These are phyloP conservation scores for Brassica juncea DNA, from an alignment of 345 rosid species.

Conservation along the genomic window DNA sequence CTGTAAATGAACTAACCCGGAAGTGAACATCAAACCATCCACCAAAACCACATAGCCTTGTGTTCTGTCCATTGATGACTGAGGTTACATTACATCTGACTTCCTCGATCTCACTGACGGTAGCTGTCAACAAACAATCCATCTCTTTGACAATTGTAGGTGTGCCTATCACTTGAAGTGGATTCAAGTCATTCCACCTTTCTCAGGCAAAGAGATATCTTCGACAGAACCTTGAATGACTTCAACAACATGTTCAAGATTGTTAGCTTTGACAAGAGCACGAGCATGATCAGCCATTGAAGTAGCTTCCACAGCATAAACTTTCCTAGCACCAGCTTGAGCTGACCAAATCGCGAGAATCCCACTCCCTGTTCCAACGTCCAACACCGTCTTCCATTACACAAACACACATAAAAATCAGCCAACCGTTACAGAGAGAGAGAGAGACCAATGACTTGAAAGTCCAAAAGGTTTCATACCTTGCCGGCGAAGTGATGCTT, in stretches of 20 bases:
- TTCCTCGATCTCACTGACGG: constrained; percentile 65
- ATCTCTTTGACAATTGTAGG: constrained; percentile 73
- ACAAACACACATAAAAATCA: neutral
- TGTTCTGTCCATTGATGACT: constrained; percentile 43
- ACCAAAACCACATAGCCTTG: constrained; percentile 74
- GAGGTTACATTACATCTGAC: constrained; percentile 63
- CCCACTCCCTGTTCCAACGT: constrained; percentile 98
- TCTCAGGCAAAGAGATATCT: constrained; percentile 81
- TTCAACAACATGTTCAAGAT: constrained; percentile 72
- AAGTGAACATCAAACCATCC: constrained; percentile 99
- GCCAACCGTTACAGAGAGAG: neutral
- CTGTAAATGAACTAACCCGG: constrained; percentile 43
- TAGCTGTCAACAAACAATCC: constrained; percentile 78
- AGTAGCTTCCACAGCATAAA: constrained; percentile 96
- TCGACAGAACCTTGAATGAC: constrained; percentile 88
- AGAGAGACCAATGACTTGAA: neutral
- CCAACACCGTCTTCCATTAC: constrained; percentile 70
- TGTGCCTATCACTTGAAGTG: constrained; percentile 82
- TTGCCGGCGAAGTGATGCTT: constrained; percentile 81
- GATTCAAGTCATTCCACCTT: constrained; percentile 98
- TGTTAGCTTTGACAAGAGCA: constrained; percentile 71
- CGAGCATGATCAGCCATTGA: constrained; percentile 95
- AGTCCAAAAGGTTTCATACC: constrained; percentile 38
- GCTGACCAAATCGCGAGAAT: constrained; percentile 99
- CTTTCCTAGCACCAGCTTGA: constrained; percentile 98